Evolutionary conservation across 176 grass and related monocot genomes (phyloP), one percentile per base, ranked within the genome.

Genomic region (Oryza meyeriana): DNA sequence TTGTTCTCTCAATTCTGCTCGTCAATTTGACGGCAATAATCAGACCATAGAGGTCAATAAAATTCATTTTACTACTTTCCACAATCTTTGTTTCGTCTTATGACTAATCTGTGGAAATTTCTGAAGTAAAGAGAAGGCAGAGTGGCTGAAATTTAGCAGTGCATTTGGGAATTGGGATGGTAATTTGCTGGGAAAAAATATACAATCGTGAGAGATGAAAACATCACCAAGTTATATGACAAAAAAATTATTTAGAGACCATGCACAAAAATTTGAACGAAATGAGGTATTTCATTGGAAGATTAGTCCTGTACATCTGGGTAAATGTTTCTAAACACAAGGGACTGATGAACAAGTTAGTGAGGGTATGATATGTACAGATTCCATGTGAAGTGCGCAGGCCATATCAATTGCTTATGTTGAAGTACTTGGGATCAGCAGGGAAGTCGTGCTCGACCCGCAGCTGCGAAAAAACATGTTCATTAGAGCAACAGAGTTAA

Each of bases 371-470:
- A 70, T 93, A 93, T 91, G 74, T 91, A 91, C 91, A 97, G 42
- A 72, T 89, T 76, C 59, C 61, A 69, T 27, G 73, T 62, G 25
- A 65, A 67, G 24, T 86, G 78, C 52, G 44, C n/a, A 69, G 38
- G 33, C 39, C 61, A 61, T 58, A 47, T 98, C 87, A 98, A 64
- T 91, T 95, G 90, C 92, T 90, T 76, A 98, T 95, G 88, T 93
- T 79, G 17, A 98, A 98, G 82, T 98, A 98, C 81, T 95, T 98
- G 20, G 95, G 95, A 81, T 95, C 87, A 45, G 89, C 95, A 64
- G 95, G 95, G 57, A 98, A 95, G 82, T 95, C 84, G 62, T 98
- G 90, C 79, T 95, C 90, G 12, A 95, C 82, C 32, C 79, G 85
- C 48, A 98, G 78, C 95, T 98, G 87, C 75, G 39, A 84, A 41